phyloP scores from a whole-genome alignment of 2,329 filamentous ascomycete species.

The Aspergillus uvarum region DNA sequence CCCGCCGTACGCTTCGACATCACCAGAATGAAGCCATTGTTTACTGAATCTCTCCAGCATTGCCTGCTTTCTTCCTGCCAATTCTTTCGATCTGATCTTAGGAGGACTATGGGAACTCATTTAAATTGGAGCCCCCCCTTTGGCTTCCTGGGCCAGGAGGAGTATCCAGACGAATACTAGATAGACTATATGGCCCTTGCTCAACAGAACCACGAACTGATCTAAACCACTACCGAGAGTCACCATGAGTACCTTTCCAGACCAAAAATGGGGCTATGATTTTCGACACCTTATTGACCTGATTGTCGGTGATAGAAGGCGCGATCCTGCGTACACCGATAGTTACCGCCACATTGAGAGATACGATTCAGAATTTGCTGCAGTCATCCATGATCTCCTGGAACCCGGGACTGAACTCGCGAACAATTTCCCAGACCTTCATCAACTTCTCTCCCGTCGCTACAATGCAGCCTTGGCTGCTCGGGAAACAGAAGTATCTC shows the following conservation, averaged over 20 bases:
- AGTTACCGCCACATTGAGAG: not conserved
- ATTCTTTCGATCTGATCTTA: not conserved
- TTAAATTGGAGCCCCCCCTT: not conserved
- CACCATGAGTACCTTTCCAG: not conserved
- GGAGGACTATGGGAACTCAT: not conserved
- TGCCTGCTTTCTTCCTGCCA: not conserved
- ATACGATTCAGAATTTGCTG: not conserved
- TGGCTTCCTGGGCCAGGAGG: not conserved
- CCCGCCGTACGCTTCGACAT: not conserved
- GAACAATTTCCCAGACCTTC: not conserved
- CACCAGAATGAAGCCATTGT: not conserved
- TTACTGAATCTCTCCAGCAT: not conserved
- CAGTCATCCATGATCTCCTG: conserved; percentile 1
- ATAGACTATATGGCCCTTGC: not conserved
- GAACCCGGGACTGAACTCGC: not conserved
- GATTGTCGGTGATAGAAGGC: not conserved
- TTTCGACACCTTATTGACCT: not conserved
- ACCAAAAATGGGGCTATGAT: not conserved
- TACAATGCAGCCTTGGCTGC: not conserved
- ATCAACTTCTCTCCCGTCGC: not conserved
- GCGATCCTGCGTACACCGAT: not conserved
- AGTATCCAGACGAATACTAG: not conserved
- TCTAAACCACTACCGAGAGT: not conserved
- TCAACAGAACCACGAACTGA: not conserved
- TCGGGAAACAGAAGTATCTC: not conserved